Percentiles rank a stretch among this genome's conserved stretches.
phyloP scores from a whole-genome alignment of 2,329 filamentous ascomycete species.

The Curvularia hawaiiensis region DNA sequence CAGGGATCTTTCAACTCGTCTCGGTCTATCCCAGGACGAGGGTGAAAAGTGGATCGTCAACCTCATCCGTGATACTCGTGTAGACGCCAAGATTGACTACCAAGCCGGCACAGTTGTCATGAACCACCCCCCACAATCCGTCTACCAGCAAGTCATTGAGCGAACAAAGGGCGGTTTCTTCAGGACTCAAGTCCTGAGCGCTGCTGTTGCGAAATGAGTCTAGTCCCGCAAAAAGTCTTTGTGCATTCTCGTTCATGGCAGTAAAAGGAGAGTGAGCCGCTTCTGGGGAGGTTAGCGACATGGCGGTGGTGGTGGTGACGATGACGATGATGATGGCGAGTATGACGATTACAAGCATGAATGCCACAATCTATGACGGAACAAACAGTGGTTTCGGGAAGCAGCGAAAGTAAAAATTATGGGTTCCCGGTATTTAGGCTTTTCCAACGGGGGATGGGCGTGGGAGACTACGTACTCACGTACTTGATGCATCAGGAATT shows the following conservation, averaged over 20 bases:
- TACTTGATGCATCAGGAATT: constrained; percentile 4
- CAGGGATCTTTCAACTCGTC: constrained; percentile 84
- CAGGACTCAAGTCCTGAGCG: constrained; percentile 89
- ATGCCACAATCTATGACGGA: neutral
- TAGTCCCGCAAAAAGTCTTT: neutral
- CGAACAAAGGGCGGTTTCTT: constrained; percentile 99
- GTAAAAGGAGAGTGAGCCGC: constrained; percentile 3
- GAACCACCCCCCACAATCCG: constrained; percentile 98
- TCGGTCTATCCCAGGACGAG: constrained; percentile 90
- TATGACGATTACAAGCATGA: constrained; percentile 8
- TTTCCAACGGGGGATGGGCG: constrained; percentile 3
- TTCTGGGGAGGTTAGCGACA: constrained; percentile 15
- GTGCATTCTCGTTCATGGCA: constrained; percentile 2
- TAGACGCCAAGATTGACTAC: constrained; percentile 99
- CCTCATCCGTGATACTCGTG: constrained; percentile 93
- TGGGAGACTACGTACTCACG: constrained; percentile 1
- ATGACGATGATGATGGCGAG: neutral
- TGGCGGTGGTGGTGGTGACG: neutral
- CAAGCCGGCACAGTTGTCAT: constrained; percentile 98
- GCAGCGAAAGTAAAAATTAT: constrained; percentile 2
- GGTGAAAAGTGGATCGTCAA: constrained; percentile 99
- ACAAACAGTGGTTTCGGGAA: neutral
- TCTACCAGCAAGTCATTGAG: constrained; percentile 99
- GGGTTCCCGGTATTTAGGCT: constrained; percentile 6
- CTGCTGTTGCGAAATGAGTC: constrained; percentile 56